Evolutionary conservation across 805 yeast species (phyloP).

Genomic region (Suhomyces prunicola): DNA sequence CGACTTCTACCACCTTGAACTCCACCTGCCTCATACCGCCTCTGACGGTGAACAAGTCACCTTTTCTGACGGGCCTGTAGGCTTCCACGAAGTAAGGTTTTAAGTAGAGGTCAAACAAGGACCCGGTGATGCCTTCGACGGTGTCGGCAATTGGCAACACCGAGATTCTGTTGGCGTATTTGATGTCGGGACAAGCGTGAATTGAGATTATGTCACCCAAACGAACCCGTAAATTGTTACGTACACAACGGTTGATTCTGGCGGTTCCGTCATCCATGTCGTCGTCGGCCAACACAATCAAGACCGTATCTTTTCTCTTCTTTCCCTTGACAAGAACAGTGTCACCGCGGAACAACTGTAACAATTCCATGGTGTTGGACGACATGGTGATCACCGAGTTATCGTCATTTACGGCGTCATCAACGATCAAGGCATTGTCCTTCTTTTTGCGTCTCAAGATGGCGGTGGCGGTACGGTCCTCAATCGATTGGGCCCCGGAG

Average conservation of each 20-base stretch:
- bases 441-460: conserved; percentile 96
- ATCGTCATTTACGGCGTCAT: conserved; percentile 96
- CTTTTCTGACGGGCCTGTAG: conserved; percentile 96
- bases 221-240: conserved; percentile 91
- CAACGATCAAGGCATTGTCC: conserved; percentile 91
- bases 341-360: conserved; percentile 96
- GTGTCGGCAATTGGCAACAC: conserved; percentile 97
- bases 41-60: conserved; percentile 92
- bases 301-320: conserved; percentile 95
- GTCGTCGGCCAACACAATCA: conserved; percentile 93
- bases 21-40: conserved; percentile 99
- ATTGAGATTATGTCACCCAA: conserved; percentile 89
- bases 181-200: conserved; percentile 97
- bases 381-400: conserved; percentile 95
- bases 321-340: conserved; percentile 97
- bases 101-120: conserved; percentile 90
- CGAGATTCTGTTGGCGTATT: conserved; percentile 91
- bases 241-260: conserved; percentile 90
- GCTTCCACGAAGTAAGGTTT: conserved; percentile 99
- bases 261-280: conserved; percentile 95
- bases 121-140: conserved; percentile 96
- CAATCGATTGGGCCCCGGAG: conserved; percentile 60
- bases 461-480: conserved; percentile 89
- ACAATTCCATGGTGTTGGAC: conserved; percentile 89
- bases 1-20: conserved; percentile 96